phyloP scores from a whole-genome alignment of 306 rosid genomes.

The Vigna trinervia region DNA sequence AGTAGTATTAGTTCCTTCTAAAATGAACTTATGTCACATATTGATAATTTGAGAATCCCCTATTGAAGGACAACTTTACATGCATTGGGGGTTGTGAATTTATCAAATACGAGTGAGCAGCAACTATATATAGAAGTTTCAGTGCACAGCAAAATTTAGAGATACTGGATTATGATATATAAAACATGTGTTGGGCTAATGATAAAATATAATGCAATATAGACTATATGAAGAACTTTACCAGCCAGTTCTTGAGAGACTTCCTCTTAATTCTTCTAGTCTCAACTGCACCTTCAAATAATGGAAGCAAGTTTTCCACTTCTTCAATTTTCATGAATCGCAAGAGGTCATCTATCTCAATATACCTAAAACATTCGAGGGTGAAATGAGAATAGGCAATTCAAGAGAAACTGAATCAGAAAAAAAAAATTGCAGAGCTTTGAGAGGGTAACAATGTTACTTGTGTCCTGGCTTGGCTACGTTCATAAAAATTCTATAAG shows the following conservation, averaged over 20 bases:
- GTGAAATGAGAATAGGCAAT: constrained; percentile 34
- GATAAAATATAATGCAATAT: background rate
- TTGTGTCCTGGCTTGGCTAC: constrained; percentile 69
- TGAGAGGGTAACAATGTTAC: constrained; percentile 50
- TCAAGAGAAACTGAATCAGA: constrained; percentile 18
- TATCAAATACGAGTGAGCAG: background rate
- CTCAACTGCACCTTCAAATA: constrained; percentile 78
- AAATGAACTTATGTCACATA: too few species aligned
- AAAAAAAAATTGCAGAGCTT: background rate
- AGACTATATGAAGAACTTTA: constrained; percentile 35
- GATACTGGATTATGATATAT: too few species aligned
- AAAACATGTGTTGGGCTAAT: background rate
- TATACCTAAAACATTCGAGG: constrained; percentile 56
- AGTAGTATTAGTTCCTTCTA: too few species aligned
- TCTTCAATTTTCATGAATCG: constrained; percentile 76
- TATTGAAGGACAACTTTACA: background rate
- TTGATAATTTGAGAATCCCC: too few species aligned
- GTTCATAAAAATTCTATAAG: constrained; percentile 67
- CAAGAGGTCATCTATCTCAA: constrained; percentile 80
- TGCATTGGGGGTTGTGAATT: background rate
- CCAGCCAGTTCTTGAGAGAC: constrained; percentile 84
- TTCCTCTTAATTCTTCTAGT: constrained; percentile 75
- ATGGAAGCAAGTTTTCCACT: constrained; percentile 67
- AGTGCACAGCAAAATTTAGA: too few species aligned
- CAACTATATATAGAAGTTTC: constrained; percentile 1